Base-by-base conservation (phyloP, 2,329 filamentous ascomycete species). In the Colletotrichum sp. region DNA sequence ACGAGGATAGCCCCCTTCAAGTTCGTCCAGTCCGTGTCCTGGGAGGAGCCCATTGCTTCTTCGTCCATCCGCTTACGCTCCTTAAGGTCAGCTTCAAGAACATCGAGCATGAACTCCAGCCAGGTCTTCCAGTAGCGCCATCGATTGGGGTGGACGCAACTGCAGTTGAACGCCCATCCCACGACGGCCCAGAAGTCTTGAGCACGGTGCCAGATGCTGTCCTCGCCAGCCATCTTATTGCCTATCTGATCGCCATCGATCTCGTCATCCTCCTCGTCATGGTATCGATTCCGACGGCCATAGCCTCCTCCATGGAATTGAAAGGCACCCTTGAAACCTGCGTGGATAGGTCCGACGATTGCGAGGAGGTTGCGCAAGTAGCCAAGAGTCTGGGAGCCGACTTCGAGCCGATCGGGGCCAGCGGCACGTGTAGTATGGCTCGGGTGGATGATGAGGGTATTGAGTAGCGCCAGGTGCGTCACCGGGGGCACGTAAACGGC, bases 141-240 rank as follows among this genome's bases (percentile, higher is more conserved):
- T 24, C 96, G 90, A 55, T 90, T 89, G 2, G 92, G 92, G 78
- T 96, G 89, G 36, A 90, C 83, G 3, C 94, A 89, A 67, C 95
- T 96, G 85, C 96, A 98, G 81, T 96, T 77, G 83, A 98, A 96
- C 0, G 95, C 94, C 97, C 97, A 98, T 5, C 96, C 97, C 0
- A 97, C 90, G 0, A 95, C 91, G 56, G 92, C 90, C 95, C 97
- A 99, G 80, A 98, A 97, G 81, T 98, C 95, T 76, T 94, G 92
- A 1, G 94, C 94, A n/a, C 91, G 90, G 18, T 86, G 86, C 91
- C 94, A 98, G 3, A 98, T 77, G 34, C 94, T 93, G 58, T 92
- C 89, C 16, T 89, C 86, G 66, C 91, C 90, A 2, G 93, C 92
- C 73, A 95, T 87, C 12, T 89, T 87, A 8, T 91, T 88, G 56